Evolutionary conservation across 2,329 filamentous ascomycete genomes (phyloP).

Genomic region (Fusarium illudens): DNA sequence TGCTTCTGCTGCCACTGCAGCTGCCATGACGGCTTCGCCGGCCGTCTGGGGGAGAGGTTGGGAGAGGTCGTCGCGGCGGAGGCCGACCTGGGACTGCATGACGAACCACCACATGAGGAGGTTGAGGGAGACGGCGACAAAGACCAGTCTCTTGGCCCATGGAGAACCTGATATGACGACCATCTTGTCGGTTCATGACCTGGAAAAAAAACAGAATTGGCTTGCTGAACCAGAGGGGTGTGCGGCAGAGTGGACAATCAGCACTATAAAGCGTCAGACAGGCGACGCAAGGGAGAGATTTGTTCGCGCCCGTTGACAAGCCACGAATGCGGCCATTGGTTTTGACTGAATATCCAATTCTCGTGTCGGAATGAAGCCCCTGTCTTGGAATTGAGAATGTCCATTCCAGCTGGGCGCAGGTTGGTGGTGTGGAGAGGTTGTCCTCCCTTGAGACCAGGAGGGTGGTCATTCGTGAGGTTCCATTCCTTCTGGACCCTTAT

Average conservation of each 20-base stretch:
- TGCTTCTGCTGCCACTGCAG: background rate
- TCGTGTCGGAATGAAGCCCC: constrained; percentile 27
- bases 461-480: constrained; percentile 19
- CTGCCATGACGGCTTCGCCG: background rate
- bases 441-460: constrained; percentile 14
- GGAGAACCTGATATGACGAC: constrained; percentile 29
- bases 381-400: constrained; percentile 8
- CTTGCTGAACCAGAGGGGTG: background rate
- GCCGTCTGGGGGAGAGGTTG: background rate
- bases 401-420: constrained; percentile 11
- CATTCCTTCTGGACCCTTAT: background rate
- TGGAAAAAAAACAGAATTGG: background rate
- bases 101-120: constrained; percentile 23
- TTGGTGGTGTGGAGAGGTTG: background rate
- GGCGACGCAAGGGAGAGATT: constrained; percentile 24
- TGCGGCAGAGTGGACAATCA: constrained; percentile 2
- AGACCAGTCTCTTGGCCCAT: constrained; percentile 19
- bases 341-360: background rate
- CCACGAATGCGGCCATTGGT: background rate
- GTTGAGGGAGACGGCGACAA: constrained; percentile 9
- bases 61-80: background rate
- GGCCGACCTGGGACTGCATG: background rate
- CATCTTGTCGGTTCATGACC: constrained; percentile 6
- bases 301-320: background rate
- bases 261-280: constrained; percentile 17